Percentiles rank a stretch among this genome's conserved stretches.
Evolutionary conservation across 352 stramenopile genomes (phyloP).

Genomic region (Elongisporangium anandrum): DNA sequence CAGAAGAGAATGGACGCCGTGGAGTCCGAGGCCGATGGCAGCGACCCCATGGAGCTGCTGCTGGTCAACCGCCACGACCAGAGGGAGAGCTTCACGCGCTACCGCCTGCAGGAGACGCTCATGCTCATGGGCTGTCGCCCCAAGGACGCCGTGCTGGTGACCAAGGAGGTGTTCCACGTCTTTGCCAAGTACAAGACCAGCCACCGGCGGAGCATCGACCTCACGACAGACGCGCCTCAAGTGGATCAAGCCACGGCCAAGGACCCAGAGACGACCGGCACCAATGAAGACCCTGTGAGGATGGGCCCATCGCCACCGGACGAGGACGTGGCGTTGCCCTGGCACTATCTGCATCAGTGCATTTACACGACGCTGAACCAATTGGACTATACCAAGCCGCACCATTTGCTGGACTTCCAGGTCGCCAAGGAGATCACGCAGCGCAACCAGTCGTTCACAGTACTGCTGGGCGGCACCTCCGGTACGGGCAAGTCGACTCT

Average conservation of each 20-base stretch:
- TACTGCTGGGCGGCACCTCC: conserved; percentile 83
- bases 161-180: conserved; percentile 55
- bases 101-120: conserved; percentile 82
- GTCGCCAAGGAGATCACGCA: conserved; percentile 85
- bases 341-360: conserved; percentile 75
- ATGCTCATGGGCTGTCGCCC: conserved; percentile 85
- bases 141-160: conserved; percentile 70
- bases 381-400: conserved; percentile 82
- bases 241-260: neutral
- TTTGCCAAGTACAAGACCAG: conserved; percentile 46
- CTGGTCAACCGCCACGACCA: conserved; percentile 41
- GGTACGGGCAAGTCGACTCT: conserved; percentile 85
- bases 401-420: conserved; percentile 81
- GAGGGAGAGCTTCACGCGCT: conserved; percentile 72
- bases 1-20: conserved; percentile 34
- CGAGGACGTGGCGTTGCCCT: conserved; percentile 30
- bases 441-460: conserved; percentile 80
- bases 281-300: neutral
- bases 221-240: neutral
- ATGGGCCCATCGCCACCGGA: neutral
- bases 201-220: conserved; percentile 2
- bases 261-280: neutral
- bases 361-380: conserved; percentile 77
- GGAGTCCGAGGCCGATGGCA: conserved; percentile 47
- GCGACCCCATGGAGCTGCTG: conserved; percentile 81